Evolutionary conservation across 768 basidiomycete genomes (phyloP), one percentile per base, ranked within the genome.

Genomic region (Boletus reticuloceps): DNA sequence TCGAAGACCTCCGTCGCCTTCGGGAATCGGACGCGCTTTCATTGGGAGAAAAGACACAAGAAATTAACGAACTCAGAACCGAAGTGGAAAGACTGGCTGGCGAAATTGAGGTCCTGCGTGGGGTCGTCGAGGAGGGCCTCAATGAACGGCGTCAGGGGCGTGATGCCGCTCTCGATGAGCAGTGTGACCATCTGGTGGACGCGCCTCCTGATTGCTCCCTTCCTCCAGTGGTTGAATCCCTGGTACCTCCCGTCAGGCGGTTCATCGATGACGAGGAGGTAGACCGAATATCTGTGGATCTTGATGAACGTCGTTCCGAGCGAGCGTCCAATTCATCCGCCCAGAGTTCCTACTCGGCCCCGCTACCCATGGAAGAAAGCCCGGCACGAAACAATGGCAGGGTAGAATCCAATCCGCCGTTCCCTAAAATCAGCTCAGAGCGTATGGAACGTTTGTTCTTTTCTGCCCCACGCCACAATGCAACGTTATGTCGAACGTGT

Each of bases 61-160:
- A 93, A 57, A 83, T 95, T 9, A 78, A 82, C 42, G 75, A 77
- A 13, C 79, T 97, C 12, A 79, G 80, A 37, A 76, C 79, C 12
- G 90, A 95, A 63, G 88, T 98, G 8, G 90, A 94, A 62, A 72
- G 86, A 41, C 80, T 97, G 6, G 86, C 82, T 0, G 85, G 85
- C 5, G 94, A 98, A 71, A 90, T 98, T 3, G 88, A 89, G 56
- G 87, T 91, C 3, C 76, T 97, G n/a, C 76, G 89, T 12, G 88
- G 85, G 1, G 88, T 94, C 0, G 91, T 98, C 1, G 90, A 95
- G 69, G 88, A 91, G 54, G 92, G 92, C 5, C 75, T 97, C 50
- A 82, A 85, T 56, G 91, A 92, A 58, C 71, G 93, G 27, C 74
- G 87, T 38, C 71, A 77, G 38, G 77, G 75, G 4, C 73, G 85